These are phyloP conservation scores for Dryadomyces sulphureus DNA, from an alignment of 2,329 filamentous ascomycete genomes.

Conservation along the genomic window DNA sequence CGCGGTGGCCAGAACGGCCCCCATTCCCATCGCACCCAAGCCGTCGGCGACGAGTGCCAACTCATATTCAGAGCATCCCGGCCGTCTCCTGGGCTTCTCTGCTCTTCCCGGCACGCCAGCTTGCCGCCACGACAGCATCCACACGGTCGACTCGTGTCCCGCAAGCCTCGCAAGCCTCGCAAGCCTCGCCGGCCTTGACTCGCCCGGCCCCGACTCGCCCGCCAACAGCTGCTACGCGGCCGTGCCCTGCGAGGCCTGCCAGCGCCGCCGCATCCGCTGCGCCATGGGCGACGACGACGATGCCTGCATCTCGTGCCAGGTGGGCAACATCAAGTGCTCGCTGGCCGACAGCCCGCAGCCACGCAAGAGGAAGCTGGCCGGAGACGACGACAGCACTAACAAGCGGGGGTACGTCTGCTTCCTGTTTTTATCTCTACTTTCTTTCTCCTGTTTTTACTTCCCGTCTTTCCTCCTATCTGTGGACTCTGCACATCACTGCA, in stretches of 20 bases:
- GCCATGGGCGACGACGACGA: constrained; percentile 61
- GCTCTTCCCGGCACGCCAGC: constrained; percentile 16
- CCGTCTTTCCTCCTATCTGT: too few relatives aligned
- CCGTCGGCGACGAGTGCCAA: too few relatives aligned
- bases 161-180: constrained; percentile 35
- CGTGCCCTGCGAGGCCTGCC: constrained; percentile 58
- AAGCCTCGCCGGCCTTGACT: constrained; percentile 36
- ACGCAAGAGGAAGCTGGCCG: constrained; percentile 65
- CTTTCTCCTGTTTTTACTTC: not conserved
- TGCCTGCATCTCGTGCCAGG: constrained; percentile 62
- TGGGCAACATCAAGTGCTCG: constrained; percentile 65
- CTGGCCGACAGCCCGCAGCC: constrained; percentile 62
- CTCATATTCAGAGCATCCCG: constrained; percentile 16
- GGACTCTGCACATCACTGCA: too few relatives aligned
- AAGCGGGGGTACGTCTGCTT: constrained; percentile 47
- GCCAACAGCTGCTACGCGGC: constrained; percentile 25
- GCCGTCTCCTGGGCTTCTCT: constrained; percentile 4
- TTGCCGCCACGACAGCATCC: constrained; percentile 29
- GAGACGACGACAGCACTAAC: constrained; percentile 45
- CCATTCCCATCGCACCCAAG: constrained; percentile 52
- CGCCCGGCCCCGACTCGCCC: constrained; percentile 33
- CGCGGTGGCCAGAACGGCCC: constrained; percentile 43
- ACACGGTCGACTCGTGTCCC: constrained; percentile 30
- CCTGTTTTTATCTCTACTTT: not conserved
- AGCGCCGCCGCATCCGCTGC: constrained; percentile 60